Evolutionary conservation across 2,329 filamentous ascomycete species (phyloP).

Genomic region (Hymenoscyphus fraxineus): DNA sequence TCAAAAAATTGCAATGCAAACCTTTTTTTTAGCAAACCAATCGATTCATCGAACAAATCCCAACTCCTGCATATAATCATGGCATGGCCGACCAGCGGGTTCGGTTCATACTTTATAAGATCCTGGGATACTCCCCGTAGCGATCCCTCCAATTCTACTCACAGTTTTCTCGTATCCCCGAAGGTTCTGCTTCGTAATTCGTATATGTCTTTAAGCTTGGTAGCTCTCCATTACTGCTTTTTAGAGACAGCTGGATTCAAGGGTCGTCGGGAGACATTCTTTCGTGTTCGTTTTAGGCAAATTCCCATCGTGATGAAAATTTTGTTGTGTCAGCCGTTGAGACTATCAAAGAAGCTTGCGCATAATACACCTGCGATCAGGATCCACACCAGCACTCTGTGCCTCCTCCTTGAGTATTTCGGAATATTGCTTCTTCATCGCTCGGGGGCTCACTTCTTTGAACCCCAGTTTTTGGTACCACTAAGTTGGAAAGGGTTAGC

Average conservation of each 20-base stretch:
- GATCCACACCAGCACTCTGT: slow-evolving; percentile 26
- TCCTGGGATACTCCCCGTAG: background rate
- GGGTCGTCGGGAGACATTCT: background rate
- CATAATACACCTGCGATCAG: slow-evolving; percentile 30
- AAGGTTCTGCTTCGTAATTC: background rate
- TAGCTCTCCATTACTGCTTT: background rate
- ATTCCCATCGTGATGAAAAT: background rate
- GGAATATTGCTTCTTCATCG: slow-evolving; percentile 26
- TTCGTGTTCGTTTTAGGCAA: background rate
- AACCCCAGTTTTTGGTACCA: slow-evolving; percentile 33
- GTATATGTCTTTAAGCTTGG: background rate
- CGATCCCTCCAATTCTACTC: background rate
- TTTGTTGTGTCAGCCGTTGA: background rate
- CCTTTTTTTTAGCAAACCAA: background rate
- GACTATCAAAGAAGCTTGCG: slow-evolving; percentile 23
- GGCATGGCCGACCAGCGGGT: background rate
- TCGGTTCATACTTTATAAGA: background rate
- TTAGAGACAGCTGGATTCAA: background rate
- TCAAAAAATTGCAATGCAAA: slow-evolving; percentile 1
- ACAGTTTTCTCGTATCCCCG: background rate
- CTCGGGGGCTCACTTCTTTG: slow-evolving; percentile 24
- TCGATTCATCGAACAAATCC: slow-evolving; percentile 1
- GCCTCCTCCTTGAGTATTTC: slow-evolving; percentile 28
- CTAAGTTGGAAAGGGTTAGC: slow-evolving; percentile 10
- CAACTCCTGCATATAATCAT: slow-evolving; percentile 4